Percentiles rank a stretch among this genome's conserved stretches.
phyloP scores from a whole-genome alignment of 495 filamentous ascomycete species.

The Lasiosphaeria ovina region DNA sequence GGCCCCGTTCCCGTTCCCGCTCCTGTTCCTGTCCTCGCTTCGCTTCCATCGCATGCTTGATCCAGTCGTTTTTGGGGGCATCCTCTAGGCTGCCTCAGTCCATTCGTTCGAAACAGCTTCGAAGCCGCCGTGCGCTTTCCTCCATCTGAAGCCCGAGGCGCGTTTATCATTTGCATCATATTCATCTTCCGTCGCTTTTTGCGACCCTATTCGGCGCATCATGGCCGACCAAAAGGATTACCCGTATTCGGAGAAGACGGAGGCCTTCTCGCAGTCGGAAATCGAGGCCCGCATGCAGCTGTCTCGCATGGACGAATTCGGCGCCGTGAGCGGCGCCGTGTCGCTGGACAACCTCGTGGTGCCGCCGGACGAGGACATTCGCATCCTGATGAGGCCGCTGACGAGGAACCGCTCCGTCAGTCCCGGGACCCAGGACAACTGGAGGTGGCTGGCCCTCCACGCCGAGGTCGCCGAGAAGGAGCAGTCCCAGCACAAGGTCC shows the following conservation, averaged over 20 bases:
- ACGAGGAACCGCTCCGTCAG: constrained; percentile 47
- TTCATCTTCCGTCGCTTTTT: background rate
- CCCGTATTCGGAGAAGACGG: constrained; percentile 46
- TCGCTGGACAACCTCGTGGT: constrained; percentile 46
- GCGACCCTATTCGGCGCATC: constrained; percentile 7
- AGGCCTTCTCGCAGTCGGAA: constrained; percentile 50
- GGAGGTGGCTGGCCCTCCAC: constrained; percentile 43
- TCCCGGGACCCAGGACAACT: constrained; percentile 44
- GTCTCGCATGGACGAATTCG: constrained; percentile 34
- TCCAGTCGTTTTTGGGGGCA: background rate
- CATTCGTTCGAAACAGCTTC: constrained; percentile 16
- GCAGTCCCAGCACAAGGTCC: constrained; percentile 43
- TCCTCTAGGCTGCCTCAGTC: constrained; percentile 14
- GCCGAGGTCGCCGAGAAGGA: constrained; percentile 43
- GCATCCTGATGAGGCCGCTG: constrained; percentile 48
- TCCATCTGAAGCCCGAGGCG: background rate
- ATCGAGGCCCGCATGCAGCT: constrained; percentile 34
- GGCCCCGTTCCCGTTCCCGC: constrained; percentile 11
- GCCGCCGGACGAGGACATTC: constrained; percentile 42
- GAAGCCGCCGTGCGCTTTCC: constrained; percentile 1
- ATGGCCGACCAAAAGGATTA: constrained; percentile 41
- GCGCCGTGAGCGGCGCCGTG: constrained; percentile 31
- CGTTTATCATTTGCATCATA: constrained; percentile 1
- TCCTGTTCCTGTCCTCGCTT: constrained; percentile 10
- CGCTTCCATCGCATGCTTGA: background rate